phyloP scores from a whole-genome alignment of 495 filamentous ascomycete species.

The Chaetomium tenue region DNA sequence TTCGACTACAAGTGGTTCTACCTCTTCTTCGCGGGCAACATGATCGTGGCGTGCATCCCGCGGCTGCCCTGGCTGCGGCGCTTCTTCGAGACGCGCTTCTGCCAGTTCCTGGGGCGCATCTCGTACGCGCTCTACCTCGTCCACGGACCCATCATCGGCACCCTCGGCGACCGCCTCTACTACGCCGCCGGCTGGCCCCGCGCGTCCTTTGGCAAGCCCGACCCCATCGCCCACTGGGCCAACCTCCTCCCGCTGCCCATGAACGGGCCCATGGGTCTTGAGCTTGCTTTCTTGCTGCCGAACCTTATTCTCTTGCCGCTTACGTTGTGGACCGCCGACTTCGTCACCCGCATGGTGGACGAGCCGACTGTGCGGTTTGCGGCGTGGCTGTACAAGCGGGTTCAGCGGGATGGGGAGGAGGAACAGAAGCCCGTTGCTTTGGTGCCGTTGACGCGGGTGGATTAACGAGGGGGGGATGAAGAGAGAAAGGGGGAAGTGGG shows the following conservation, averaged over 20 bases:
- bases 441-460: constrained; percentile 22
- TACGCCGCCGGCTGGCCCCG: constrained; percentile 50
- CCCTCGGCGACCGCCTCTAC: constrained; percentile 48
- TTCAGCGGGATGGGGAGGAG: constrained; percentile 19
- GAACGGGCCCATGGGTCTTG: constrained; percentile 54
- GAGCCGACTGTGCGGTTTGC: constrained; percentile 54
- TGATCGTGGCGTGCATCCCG: constrained; percentile 55
- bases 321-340: constrained; percentile 57
- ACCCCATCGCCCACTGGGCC: constrained; percentile 45
- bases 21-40: constrained; percentile 51
- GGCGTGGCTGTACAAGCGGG: constrained; percentile 52
- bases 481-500: not conserved
- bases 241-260: constrained; percentile 49
- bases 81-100: constrained; percentile 57
- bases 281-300: constrained; percentile 51
- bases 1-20: constrained; percentile 53
- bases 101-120: constrained; percentile 64
- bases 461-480: not conserved
- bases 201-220: not conserved
- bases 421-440: constrained; percentile 22
- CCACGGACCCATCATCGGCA: constrained; percentile 57
- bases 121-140: constrained; percentile 67
- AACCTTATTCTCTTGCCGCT: constrained; percentile 56
- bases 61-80: constrained; percentile 44
- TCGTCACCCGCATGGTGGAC: constrained; percentile 55